phyloP scores from a whole-genome alignment of 2,329 filamentous ascomycete species.

The Microsporum canis region DNA sequence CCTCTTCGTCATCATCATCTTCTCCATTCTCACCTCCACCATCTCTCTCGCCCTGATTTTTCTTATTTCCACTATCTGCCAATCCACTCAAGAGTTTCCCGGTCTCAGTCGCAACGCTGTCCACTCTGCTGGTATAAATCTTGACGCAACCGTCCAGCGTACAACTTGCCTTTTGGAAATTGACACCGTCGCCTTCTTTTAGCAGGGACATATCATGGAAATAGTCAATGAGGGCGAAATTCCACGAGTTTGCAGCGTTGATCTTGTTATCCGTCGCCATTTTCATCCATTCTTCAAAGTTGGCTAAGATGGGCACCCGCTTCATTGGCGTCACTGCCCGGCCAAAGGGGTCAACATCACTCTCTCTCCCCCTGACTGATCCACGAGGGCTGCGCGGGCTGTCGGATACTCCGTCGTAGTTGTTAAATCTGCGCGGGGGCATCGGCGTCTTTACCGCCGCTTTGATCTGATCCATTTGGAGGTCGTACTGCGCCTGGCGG shows the following conservation, averaged over 20 bases:
- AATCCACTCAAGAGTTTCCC: constrained; percentile 88
- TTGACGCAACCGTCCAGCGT: constrained; percentile 97
- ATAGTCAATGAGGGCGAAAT: constrained; percentile 98
- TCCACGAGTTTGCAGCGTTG: constrained; percentile 97
- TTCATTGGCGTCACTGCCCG: constrained; percentile 87
- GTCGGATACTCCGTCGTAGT: constrained; percentile 26
- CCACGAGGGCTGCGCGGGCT: constrained; percentile 42
- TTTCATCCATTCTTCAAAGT: constrained; percentile 99
- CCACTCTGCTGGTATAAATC: constrained; percentile 96
- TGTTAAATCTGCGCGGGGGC: constrained; percentile 26
- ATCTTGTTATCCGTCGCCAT: constrained; percentile 99
- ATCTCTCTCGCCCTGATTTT: constrained; percentile 50
- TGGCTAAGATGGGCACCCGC: constrained; percentile 86
- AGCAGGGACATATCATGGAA: constrained; percentile 98
- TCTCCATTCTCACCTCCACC: constrained; percentile 54
- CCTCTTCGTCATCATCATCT: constrained; percentile 44
- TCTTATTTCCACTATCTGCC: constrained; percentile 63
- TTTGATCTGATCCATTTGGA: constrained; percentile 85
- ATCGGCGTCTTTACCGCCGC: constrained; percentile 41
- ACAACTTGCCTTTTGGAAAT: constrained; percentile 97
- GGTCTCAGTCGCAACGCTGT: constrained; percentile 95
- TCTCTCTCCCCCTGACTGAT: constrained; percentile 26
- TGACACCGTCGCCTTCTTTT: constrained; percentile 92
- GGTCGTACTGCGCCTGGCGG: constrained; percentile 76
- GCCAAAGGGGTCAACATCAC: constrained; percentile 52